These are phyloP conservation scores for Pseudevernia furfuracea DNA, from an alignment of 495 filamentous ascomycete species.

Conservation along the genomic window DNA sequence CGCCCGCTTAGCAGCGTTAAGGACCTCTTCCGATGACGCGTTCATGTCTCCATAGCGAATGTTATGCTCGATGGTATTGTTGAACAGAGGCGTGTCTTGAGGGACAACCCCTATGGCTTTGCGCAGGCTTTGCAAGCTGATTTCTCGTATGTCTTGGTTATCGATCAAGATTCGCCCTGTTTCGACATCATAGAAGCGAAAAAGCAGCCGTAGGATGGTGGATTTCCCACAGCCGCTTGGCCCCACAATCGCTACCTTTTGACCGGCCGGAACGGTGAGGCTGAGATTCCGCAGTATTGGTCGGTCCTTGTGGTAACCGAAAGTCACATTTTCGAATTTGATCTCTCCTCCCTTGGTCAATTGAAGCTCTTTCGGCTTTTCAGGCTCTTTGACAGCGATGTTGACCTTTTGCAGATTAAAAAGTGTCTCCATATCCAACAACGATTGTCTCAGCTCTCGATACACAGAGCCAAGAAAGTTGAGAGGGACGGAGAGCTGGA, in stretches of 20 bases:
- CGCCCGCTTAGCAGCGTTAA: constrained; percentile 69
- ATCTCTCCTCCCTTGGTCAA: constrained; percentile 79
- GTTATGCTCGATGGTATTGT: constrained; percentile 90
- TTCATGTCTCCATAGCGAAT: constrained; percentile 88
- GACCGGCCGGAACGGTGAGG: constrained; percentile 86
- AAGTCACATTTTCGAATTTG: constrained; percentile 87
- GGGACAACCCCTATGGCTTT: constrained; percentile 90
- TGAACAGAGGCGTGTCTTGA: constrained; percentile 95
- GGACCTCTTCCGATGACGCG: constrained; percentile 64
- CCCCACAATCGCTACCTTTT: constrained; percentile 92
- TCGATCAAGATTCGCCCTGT: constrained; percentile 83
- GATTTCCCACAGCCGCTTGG: constrained; percentile 95
- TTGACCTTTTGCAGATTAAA: constrained; percentile 99
- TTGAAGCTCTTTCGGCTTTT: constrained; percentile 61
- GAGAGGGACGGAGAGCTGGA: constrained; percentile 90
- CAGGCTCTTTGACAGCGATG: constrained; percentile 68
- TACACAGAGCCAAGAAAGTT: constrained; percentile 97
- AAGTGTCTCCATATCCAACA: constrained; percentile 96
- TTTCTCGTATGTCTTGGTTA: constrained; percentile 81
- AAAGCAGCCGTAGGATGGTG: constrained; percentile 80
- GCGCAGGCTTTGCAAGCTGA: constrained; percentile 73
- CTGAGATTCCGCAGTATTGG: constrained; percentile 80
- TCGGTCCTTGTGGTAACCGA: constrained; percentile 81
- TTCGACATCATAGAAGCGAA: constrained; percentile 91
- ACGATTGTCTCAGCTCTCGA: constrained; percentile 85